phyloP scores from a whole-genome alignment of 768 basidiomycete genomes.

The Lanmaoa rubissima region DNA sequence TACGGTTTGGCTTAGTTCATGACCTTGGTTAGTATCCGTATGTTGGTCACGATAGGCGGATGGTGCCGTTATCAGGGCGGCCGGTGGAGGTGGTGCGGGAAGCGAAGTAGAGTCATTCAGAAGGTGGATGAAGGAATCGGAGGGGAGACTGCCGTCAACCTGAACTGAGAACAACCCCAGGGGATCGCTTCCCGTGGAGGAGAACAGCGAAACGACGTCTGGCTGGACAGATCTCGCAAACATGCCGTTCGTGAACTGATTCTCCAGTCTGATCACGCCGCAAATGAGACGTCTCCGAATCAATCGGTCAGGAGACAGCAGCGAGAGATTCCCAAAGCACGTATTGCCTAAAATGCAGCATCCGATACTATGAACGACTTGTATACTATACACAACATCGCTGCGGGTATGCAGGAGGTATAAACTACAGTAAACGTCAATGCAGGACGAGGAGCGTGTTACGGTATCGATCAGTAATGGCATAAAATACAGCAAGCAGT shows the following conservation, averaged over 20 bases:
- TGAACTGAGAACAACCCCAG: slow-evolving; percentile 52
- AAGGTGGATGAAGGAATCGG: slow-evolving; percentile 65
- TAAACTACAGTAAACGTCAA: not conserved
- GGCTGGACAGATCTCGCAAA: slow-evolving; percentile 61
- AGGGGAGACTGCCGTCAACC: slow-evolving; percentile 48
- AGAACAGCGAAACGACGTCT: slow-evolving; percentile 66
- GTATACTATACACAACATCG: slow-evolving; percentile 4
- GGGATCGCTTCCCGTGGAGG: slow-evolving; percentile 65
- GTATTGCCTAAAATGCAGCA: slow-evolving; percentile 2
- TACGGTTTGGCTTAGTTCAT: slow-evolving; percentile 58
- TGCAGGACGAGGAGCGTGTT: not conserved
- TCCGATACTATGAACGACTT: not conserved
- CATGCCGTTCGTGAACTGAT: slow-evolving; percentile 34
- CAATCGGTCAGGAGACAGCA: not conserved
- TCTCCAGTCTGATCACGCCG: slow-evolving; percentile 18
- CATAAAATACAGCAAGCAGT: slow-evolving; percentile 17
- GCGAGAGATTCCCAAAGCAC: not conserved
- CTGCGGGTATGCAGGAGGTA: slow-evolving; percentile 5
- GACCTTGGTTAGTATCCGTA: slow-evolving; percentile 33
- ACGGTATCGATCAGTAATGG: slow-evolving; percentile 3
- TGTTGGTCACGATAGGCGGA: slow-evolving; percentile 28
- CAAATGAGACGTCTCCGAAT: slow-evolving; percentile 16
- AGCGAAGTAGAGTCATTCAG: slow-evolving; percentile 56
- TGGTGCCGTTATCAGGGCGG: slow-evolving; percentile 44
- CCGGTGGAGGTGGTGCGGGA: slow-evolving; percentile 46